Conservation (phyloP, 202 grass and related monocot species). For the Musa balbisiana region DNA sequence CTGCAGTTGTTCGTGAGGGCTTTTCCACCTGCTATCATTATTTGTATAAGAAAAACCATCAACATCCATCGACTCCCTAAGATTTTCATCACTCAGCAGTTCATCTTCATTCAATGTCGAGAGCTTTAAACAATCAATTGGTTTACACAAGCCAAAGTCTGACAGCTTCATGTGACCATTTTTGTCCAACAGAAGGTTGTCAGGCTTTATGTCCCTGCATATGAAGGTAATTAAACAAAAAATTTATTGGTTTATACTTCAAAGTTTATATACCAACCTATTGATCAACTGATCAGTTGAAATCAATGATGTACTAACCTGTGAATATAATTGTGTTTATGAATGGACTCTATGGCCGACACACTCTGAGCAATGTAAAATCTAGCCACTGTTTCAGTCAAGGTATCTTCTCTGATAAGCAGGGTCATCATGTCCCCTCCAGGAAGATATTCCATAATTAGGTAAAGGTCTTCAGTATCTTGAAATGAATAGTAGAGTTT, state of each 20-base stretch:
- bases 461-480: constrained; percentile 21
- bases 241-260: not conserved
- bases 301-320: not conserved
- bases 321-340: constrained; percentile 30
- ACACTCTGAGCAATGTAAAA: constrained; percentile 30
- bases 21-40: constrained; percentile 27
- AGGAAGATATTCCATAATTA: constrained; percentile 29
- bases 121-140: constrained; percentile 16
- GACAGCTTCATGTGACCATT: constrained; percentile 49
- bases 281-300: not conserved
- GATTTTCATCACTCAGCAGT: constrained; percentile 16
- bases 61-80: constrained; percentile 27
- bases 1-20: constrained; percentile 18
- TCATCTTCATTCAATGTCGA: constrained; percentile 21
- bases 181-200: constrained; percentile 44
- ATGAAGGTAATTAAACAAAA: not conserved
- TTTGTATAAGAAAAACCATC: constrained; percentile 21
- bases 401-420: constrained; percentile 16
- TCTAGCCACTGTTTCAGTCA: constrained; percentile 27
- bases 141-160: constrained; percentile 49
- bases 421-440: constrained; percentile 29
- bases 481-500: constrained; percentile 30
- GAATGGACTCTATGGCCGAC: constrained; percentile 27
- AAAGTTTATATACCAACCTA: not conserved
- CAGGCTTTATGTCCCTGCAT: constrained; percentile 50